Conservation (phyloP, 2,329 filamentous ascomycete genomes). For the Ophiocordyceps camponoti-leonardi region DNA sequence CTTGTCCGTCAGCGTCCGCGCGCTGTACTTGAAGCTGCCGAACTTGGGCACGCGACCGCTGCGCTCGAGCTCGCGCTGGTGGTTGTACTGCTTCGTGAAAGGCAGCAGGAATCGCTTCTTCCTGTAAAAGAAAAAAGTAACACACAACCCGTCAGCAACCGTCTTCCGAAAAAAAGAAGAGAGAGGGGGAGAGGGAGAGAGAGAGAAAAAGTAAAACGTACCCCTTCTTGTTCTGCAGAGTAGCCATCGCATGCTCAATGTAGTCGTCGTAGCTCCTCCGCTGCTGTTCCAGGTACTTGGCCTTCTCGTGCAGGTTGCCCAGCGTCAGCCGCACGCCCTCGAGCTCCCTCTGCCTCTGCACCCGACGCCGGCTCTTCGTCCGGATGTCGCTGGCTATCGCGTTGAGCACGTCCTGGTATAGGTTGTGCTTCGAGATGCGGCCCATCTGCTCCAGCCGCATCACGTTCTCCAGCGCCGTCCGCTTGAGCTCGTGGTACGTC, state of each 20-base stretch:
- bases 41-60: constrained; percentile 92
- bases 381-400: constrained; percentile 93
- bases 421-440: constrained; percentile 75
- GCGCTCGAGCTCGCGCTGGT: constrained; percentile 87
- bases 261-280: constrained; percentile 98
- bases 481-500: constrained; percentile 83
- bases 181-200: too few species aligned
- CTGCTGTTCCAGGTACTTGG: constrained; percentile 83
- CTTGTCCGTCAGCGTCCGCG: constrained; percentile 75
- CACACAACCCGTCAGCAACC: too few species aligned
- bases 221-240: constrained; percentile 91
- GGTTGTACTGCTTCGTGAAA: constrained; percentile 97
- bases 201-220: constrained; percentile 18
- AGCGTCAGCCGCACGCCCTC: constrained; percentile 68
- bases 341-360: constrained; percentile 81
- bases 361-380: constrained; percentile 82
- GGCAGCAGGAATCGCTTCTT: constrained; percentile 90
- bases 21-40: constrained; percentile 93
- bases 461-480: constrained; percentile 85
- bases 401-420: constrained; percentile 96
- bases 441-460: constrained; percentile 74
- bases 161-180: too few species aligned
- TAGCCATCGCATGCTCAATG: constrained; percentile 96
- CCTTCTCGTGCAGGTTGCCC: constrained; percentile 65
- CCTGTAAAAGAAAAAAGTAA: constrained; percentile 23